Conservation (phyloP, 768 basidiomycete genomes). For the Tulasnella sp. region DNA sequence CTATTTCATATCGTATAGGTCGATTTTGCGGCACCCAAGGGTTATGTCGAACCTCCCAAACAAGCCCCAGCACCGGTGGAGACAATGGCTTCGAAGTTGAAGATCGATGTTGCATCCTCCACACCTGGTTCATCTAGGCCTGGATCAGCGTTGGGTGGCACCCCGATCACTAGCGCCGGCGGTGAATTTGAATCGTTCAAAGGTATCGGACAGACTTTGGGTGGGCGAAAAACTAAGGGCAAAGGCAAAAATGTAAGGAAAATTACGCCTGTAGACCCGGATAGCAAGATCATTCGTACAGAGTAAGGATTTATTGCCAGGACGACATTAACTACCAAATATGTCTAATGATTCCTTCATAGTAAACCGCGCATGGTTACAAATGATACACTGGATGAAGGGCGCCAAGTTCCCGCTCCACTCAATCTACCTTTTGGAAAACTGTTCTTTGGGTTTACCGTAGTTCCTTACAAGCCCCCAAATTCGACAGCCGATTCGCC, state of each 20-base stretch:
- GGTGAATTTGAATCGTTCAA: slow-evolving; percentile 68
- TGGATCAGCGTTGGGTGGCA: slow-evolving; percentile 41
- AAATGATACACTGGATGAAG: slow-evolving; percentile 58
- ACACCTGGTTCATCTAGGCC: slow-evolving; percentile 81
- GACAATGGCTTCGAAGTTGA: slow-evolving; percentile 95
- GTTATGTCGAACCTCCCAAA: slow-evolving; percentile 88
- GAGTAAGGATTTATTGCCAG: slow-evolving; percentile 44
- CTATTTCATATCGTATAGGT: slow-evolving; percentile 31
- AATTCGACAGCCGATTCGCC: slow-evolving; percentile 24
- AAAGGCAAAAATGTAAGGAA: slow-evolving; percentile 80
- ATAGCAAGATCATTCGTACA: slow-evolving; percentile 81
- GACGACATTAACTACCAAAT: background rate
- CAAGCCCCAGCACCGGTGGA: slow-evolving; percentile 65
- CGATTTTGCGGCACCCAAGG: slow-evolving; percentile 86
- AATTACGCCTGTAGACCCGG: slow-evolving; percentile 61
- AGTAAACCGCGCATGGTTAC: slow-evolving; percentile 80
- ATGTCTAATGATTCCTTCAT: background rate
- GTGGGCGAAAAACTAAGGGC: slow-evolving; percentile 86
- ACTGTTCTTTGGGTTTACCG: slow-evolving; percentile 91
- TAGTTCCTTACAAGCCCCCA: slow-evolving; percentile 44
- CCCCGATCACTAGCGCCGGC: background rate
- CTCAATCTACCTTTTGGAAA: slow-evolving; percentile 85
- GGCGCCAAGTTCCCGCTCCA: slow-evolving; percentile 73
- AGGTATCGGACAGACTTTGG: slow-evolving; percentile 83
- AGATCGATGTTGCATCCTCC: slow-evolving; percentile 79